Evolutionary conservation across 2,329 filamentous ascomycete genomes (phyloP), one percentile per base, ranked within the genome.

Genomic region (Didymella exigua): DNA sequence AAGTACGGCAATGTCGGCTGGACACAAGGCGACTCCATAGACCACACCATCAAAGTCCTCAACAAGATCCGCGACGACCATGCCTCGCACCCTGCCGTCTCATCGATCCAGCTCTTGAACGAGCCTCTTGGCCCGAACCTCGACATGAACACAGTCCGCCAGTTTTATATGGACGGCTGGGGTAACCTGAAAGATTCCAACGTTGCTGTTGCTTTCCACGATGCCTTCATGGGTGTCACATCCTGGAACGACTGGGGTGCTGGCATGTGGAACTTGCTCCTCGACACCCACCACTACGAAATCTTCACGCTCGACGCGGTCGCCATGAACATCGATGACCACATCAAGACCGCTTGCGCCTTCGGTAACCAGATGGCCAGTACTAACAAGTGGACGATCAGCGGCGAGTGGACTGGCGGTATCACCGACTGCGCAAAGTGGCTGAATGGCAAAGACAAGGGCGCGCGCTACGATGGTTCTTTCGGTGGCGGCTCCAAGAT

Each of bases 151-250:
- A 72, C 65, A 4, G 70, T 81, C 18, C 65, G 69, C 19, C 76
- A 79, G 44, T 80, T 80, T 67, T 80, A 80, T 70, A 75, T 76
- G 66, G 76, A 80, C 53, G 78, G 77, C 33, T 81, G 78, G 77
- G 78, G 78, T 30, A 75, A 78, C 55, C 68, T 81, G 18, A 64
- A 68, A 37, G 59, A 77, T 63, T 74, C 74, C 24, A 65, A 75
- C 40, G 75, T 80, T 13, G 77, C 75, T 18, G 66, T 80, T 29
- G 68, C 73, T 21, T 76, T 81, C 73, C 77, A 80, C 62, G 79
- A 81, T 64, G 79, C 78, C 0, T 81, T 81, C 69, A 40, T 71
- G 43, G 78, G 77, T 14, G 77, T 79, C 4, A 76, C 68, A 13
- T 64, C 63, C 40, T 81, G 79, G 79, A 74, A 74, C 36, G 61